Base-by-base conservation (phyloP, 257 asterid genomes). In the Solanum etuberosum region DNA sequence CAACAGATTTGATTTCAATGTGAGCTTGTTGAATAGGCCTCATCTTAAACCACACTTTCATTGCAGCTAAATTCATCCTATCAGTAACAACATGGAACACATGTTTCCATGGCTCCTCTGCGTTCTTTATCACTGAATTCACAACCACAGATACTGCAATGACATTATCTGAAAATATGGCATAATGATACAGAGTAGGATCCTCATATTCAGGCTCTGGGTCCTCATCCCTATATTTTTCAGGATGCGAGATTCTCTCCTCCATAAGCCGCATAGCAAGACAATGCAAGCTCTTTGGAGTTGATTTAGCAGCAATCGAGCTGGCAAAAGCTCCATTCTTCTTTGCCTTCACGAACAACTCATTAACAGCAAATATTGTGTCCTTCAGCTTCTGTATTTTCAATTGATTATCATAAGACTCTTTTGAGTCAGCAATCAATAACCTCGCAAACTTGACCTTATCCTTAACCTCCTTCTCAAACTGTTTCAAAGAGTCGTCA, bases 251-350 rank as follows among this genome's bases (percentile, higher is more conserved):
- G 87, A 97, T 97, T 89, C 98, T 91, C 96, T 95, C 99, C 93
- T 93, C 99, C 98, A 95, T 88, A 51, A 97, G 96, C 86, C 99
- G 91, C 99, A 97, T 97, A 2, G 99, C 98, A 63, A 97, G 94
- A 89, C 99, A 97, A 89, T 97, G 99, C 93, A 97, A 93, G 89
- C 99, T 97, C 96, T 97, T 97, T 59, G 99, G 99, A 89, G 99
- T 95, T 13, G 98, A 97, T 93, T 93, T 95, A 8, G 98, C 98
- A 57, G 99, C 92, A 86, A 95, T 93, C 85, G 92, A 76, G 92
- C 98, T 97, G 59, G 97, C 93, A 91, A 95, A 93, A 29, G 97
- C 98, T 83, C 98, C 98, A 88, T 93, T 97, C 90, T 92, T 97
- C 93, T 94, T 97, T 87, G 99, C 99, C 93, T 97, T 97, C 87